Percentiles rank a stretch among this genome's conserved stretches.
These are phyloP conservation scores for Globisporangium sylvaticum DNA, from an alignment of 352 stramenopile species.

Conservation along the genomic window DNA sequence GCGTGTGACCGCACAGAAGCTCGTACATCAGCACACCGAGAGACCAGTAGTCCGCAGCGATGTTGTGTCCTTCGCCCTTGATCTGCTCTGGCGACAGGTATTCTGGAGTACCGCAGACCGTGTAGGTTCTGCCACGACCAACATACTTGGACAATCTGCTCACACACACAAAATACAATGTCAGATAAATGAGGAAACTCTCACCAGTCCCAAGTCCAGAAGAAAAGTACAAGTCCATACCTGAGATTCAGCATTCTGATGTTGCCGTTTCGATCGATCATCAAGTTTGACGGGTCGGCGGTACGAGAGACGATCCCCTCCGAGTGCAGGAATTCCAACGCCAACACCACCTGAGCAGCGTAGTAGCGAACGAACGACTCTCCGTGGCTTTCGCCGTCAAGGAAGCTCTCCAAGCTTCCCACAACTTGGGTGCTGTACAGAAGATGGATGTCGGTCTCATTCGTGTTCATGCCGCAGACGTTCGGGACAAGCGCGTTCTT, in stretches of 20 bases:
- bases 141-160: conserved; percentile 82
- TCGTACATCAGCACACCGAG: conserved; percentile 94
- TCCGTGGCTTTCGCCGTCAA: conserved; percentile 57
- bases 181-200: not conserved
- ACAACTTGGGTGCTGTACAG: conserved; percentile 82
- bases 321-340: conserved; percentile 78
- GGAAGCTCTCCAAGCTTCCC: conserved; percentile 74
- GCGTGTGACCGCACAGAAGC: conserved; percentile 85
- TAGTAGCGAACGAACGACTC: conserved; percentile 86
- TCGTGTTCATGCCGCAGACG: conserved; percentile 65
- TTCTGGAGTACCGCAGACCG: conserved; percentile 81
- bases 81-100: conserved; percentile 86
- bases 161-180: not conserved
- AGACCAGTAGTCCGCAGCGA: conserved; percentile 90
- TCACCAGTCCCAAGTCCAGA: not conserved
- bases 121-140: conserved; percentile 78
- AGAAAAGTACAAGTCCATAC: conserved; percentile 21
- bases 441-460: conserved; percentile 81
- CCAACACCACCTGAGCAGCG: conserved; percentile 77
- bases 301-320: conserved; percentile 79
- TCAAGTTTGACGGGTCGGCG: conserved; percentile 75
- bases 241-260: conserved; percentile 82
- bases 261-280: conserved; percentile 78
- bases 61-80: conserved; percentile 84
- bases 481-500: conserved; percentile 72